Base-by-base conservation (phyloP, 495 filamentous ascomycete genomes). In the Lepraria neglecta region DNA sequence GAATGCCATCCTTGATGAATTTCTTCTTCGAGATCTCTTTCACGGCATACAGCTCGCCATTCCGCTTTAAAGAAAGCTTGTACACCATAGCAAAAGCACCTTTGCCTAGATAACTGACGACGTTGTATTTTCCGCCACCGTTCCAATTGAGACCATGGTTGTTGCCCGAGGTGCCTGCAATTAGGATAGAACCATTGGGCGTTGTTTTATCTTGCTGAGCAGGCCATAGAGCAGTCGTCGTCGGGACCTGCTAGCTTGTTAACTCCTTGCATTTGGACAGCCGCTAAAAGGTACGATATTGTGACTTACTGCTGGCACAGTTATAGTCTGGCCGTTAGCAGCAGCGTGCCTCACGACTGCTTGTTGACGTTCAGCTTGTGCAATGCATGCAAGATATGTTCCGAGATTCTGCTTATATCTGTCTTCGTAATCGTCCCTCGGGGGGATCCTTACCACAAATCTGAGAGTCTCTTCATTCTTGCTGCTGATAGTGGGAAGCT, bases 1-100 rank as follows among this genome's bases (percentile, higher is more conserved):
- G 73, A 24, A 87, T 80, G 44, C 89, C 89, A 68, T 94, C 90
- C 70, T 92, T 95, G 77, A 91, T 88, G 71, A 97, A 92, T 17
- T 83, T 80, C 47, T 85, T 82, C 74, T 95, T 97, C 68, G 95
- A 88, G 4, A 98, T 82, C 67, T 96, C 87, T 69, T 98, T 98
- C 3, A 89, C 89, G 3, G 94, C 94, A 66, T 85, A 92, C 0
- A 90, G 83, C 17, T 84, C 74, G 14, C 94, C 94, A 64, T 90
- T 84, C 60, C 83, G 84, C 70, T 87, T 90, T 35, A 84, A 84
- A 2, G 92, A 88, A 17, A 95, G 77, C 71, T 89, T 88, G 70
- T 95, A 90, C 0, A 98, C 94, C 0, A 83, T 89, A 42, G 94
- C 95, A 74, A 97, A 97, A 4, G 95, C 91, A 9, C 94, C 94